Evolutionary conservation across 2,329 filamentous ascomycete genomes (phyloP), one percentile per base, ranked within the genome.

Genomic region (Aspergillus amoenus): DNA sequence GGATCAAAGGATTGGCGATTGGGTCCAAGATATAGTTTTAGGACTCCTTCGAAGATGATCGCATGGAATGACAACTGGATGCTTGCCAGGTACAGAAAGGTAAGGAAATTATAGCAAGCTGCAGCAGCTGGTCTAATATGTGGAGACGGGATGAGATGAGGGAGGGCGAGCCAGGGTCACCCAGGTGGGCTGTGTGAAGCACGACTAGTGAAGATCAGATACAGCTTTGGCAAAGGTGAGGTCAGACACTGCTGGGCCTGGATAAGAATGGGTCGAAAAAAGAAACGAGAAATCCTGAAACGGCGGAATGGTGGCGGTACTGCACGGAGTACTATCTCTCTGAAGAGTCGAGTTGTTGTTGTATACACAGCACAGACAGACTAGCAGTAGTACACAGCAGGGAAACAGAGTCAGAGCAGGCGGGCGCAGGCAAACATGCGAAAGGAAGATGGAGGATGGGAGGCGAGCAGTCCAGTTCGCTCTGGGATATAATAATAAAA

Each of bases 1-100:
- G 49, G 50, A 52, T 53, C 45, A 54, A 49, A 61, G 61, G 56
- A 61, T 63, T 56, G 61, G 60, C 57, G 61, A 64, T 52, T 47
- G 62, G 56, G 61, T 57, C 43, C 40, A 58, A 61, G 60, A 63
- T 61, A 62, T 63, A 60, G 56, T 62, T 61, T 63, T 61, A 57
- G 30, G 55, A 55, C 62, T 54, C 54, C 13, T 52, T 30, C 56
- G 59, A 58, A 54, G 60, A 65, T 49, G 66, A 66, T 59, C 64
- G 42, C 68, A 67, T 68, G 42, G 45, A 64, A 60, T 43, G 52
- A 53, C 52, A 51, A 27, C 34, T 7, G 27, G 27, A 30, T 37
- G 13, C 34, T 17, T 64, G 51, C 56, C 61, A 63, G 63, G 60
- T 55, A 62, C 54, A 48, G 46, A 40, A 42, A 21, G 17, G 9